Evolutionary conservation across 2,329 filamentous ascomycete genomes (phyloP).

Genomic region (Ceratocystis cacaofunesta): DNA sequence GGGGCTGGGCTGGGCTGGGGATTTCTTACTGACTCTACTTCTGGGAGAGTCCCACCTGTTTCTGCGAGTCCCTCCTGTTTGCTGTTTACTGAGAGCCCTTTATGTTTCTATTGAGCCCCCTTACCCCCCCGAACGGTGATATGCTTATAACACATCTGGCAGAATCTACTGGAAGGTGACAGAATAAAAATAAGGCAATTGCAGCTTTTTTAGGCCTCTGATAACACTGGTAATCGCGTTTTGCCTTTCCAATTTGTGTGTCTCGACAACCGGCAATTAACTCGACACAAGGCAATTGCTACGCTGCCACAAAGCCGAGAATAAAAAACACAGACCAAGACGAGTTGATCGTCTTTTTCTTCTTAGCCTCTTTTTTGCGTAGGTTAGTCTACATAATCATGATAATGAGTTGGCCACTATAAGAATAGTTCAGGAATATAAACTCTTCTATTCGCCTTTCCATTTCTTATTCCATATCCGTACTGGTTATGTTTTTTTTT

Average conservation of each 20-base stretch:
- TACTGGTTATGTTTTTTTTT: neutral
- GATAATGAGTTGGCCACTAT: too few species aligned
- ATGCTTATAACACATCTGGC: neutral
- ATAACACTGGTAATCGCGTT: too few species aligned
- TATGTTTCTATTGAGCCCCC: too few species aligned
- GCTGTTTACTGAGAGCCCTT: too few species aligned
- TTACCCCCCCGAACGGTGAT: too few species aligned
- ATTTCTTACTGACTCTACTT: too few species aligned
- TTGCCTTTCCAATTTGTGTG: neutral
- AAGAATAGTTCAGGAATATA: too few species aligned
- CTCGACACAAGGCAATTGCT: neutral
- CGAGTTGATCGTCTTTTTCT: neutral
- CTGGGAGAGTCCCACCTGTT: too few species aligned
- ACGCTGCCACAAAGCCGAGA: neutral
- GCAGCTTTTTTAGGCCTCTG: neutral
- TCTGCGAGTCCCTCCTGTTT: too few species aligned
- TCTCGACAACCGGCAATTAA: too few species aligned
- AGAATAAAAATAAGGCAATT: neutral
- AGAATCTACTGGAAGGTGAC: neutral
- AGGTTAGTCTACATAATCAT: too few species aligned
- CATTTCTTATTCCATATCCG: neutral
- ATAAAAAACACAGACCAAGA: neutral
- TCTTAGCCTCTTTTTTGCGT: neutral
- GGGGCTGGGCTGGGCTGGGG: too few species aligned
- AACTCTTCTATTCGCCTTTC: neutral